A percentile compares a stretch with the other conserved stretches of the same genome.
phyloP scores from a whole-genome alignment of 2,329 filamentous ascomycete genomes.

The Lasiodiplodia citricola region DNA sequence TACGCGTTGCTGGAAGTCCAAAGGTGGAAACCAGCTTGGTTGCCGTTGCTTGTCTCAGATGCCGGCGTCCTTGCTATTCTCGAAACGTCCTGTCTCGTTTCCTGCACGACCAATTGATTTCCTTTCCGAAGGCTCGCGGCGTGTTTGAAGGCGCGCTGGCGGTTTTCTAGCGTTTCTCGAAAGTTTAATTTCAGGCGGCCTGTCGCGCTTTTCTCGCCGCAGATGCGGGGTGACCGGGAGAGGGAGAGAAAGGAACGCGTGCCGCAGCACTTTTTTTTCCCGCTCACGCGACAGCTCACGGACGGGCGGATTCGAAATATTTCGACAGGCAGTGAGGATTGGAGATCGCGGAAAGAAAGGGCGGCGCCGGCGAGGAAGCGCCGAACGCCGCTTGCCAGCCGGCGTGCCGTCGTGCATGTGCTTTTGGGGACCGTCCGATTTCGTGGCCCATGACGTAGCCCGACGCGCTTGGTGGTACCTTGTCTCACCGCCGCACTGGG shows the following conservation, averaged over 20 bases:
- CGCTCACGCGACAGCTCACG: neutral
- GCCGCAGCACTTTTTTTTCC: neutral
- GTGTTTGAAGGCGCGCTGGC: neutral
- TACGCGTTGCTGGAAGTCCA: neutral
- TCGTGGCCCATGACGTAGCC: slow-evolving; percentile 19
- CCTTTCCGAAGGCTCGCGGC: neutral
- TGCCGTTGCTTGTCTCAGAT: neutral
- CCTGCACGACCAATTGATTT: neutral
- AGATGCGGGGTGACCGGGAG: neutral
- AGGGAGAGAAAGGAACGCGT: neutral
- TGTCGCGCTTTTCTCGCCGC: neutral
- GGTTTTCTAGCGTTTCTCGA: neutral
- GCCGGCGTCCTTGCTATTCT: neutral
- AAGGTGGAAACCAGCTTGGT: neutral
- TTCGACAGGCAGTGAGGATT: slow-evolving; percentile 5
- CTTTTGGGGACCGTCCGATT: neutral
- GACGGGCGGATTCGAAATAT: neutral
- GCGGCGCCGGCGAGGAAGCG: slow-evolving; percentile 6
- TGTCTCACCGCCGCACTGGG: slow-evolving; percentile 4
- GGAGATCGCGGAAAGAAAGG: neutral
- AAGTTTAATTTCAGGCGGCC: neutral
- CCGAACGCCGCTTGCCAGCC: neutral
- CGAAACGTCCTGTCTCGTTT: neutral
- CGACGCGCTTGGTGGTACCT: neutral
- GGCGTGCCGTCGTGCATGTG: neutral